These are phyloP conservation scores for Alternaria arbusti DNA, from an alignment of 2,329 filamentous ascomycete species.

Conservation along the genomic window DNA sequence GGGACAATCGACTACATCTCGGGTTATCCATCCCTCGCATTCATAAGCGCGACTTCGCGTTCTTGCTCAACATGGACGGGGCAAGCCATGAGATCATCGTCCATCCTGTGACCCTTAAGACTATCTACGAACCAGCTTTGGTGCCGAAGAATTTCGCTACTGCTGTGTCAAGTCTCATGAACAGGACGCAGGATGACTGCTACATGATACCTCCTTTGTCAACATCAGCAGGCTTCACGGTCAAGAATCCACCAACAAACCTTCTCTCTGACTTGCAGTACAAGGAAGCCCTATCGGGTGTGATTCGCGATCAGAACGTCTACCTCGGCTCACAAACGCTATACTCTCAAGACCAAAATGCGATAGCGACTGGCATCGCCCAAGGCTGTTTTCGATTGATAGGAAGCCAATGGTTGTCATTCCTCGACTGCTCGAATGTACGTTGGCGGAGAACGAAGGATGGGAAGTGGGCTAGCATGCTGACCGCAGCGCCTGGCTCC, in stretches of 20 bases:
- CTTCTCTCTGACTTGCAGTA: slow-evolving; percentile 30
- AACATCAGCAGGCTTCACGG: slow-evolving; percentile 26
- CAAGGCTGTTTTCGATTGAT: slow-evolving; percentile 30
- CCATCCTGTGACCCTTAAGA: slow-evolving; percentile 22
- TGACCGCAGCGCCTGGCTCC: slow-evolving; percentile 24
- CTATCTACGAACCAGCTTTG: slow-evolving; percentile 15
- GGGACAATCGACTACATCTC: slow-evolving; percentile 26
- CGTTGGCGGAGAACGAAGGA: slow-evolving; percentile 29
- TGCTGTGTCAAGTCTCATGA: slow-evolving; percentile 18
- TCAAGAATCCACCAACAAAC: slow-evolving; percentile 22
- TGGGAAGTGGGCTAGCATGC: slow-evolving; percentile 32
- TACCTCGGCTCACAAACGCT: slow-evolving; percentile 28
- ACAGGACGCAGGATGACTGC: slow-evolving; percentile 9
- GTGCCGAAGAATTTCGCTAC: slow-evolving; percentile 18
- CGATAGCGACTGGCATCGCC: slow-evolving; percentile 30
- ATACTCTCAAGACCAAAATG: slow-evolving; percentile 33
- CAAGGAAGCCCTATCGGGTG: slow-evolving; percentile 30
- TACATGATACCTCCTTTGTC: slow-evolving; percentile 29
- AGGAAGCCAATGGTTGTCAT: slow-evolving; percentile 32
- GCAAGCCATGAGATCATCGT: slow-evolving; percentile 30
- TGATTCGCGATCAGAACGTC: slow-evolving; percentile 18
- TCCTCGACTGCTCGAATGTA: slow-evolving; percentile 30
- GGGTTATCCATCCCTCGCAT: slow-evolving; percentile 35
- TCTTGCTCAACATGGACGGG: slow-evolving; percentile 24
- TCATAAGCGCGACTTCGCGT: slow-evolving; percentile 34